A percentile compares a stretch with the other conserved stretches of the same genome.
These are phyloP conservation scores for Zygosaccharomyces siamensis DNA, from an alignment of 805 yeast species.

Conservation along the genomic window DNA sequence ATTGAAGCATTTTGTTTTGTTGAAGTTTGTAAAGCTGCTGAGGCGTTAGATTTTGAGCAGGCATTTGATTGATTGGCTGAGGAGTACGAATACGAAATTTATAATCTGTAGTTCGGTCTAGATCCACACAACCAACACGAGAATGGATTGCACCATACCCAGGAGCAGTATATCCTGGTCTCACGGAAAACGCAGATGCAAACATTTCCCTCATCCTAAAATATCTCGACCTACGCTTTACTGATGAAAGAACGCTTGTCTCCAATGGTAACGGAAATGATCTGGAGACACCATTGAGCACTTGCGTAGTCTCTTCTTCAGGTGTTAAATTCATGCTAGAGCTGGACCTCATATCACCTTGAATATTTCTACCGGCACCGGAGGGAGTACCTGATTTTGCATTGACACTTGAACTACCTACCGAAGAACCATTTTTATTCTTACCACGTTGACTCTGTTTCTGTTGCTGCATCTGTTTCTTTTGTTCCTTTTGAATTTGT, in stretches of 20 bases:
- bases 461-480: conserved; percentile 28
- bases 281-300: conserved; percentile 79
- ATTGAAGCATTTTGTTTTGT: conserved; percentile 28
- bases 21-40: conserved; percentile 26
- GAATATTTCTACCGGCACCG: conserved; percentile 4
- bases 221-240: conserved; percentile 63
- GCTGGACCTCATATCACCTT: conserved; percentile 9
- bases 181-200: conserved; percentile 58
- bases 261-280: conserved; percentile 83
- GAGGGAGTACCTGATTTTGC: conserved; percentile 5
- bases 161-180: conserved; percentile 46
- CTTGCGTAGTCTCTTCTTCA: conserved; percentile 90
- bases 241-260: conserved; percentile 63
- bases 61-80: conserved; percentile 33
- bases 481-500: conserved; percentile 27
- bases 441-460: conserved; percentile 34
- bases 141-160: conserved; percentile 51
- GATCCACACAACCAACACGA: conserved; percentile 68
- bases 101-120: conserved; percentile 67
- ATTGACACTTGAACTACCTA: conserved; percentile 5
- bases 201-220: conserved; percentile 91
- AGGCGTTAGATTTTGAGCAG: conserved; percentile 19
- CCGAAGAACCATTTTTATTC: conserved; percentile 10
- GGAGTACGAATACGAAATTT: conserved; percentile 48
- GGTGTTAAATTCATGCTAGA: conserved; percentile 52